These are phyloP conservation scores for Ophiostoma sp. DNA, from an alignment of 2,329 filamentous ascomycete genomes.

Conservation along the genomic window DNA sequence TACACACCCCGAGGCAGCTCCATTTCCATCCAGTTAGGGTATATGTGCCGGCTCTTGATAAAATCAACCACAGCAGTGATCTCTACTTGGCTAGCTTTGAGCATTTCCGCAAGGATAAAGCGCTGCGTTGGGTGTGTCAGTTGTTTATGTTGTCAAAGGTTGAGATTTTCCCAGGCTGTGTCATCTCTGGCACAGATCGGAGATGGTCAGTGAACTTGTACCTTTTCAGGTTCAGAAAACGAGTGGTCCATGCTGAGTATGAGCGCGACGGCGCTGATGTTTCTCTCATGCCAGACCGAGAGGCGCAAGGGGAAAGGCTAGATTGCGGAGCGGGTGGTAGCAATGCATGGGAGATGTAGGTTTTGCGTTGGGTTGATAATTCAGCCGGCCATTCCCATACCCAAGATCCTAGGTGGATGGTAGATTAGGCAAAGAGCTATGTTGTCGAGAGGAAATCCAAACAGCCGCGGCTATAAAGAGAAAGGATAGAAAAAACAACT, in stretches of 20 bases:
- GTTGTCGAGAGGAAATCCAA: background rate
- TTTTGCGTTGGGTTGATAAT: background rate
- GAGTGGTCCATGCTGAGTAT: conserved; percentile 37
- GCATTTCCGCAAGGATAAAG: conserved; percentile 53
- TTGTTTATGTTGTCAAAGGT: background rate
- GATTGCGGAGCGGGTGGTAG: conserved; percentile 29
- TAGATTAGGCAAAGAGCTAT: background rate
- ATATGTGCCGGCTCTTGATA: conserved; percentile 35
- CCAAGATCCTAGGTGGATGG: background rate
- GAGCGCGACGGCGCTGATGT: conserved; percentile 20
- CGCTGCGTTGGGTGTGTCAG: conserved; percentile 38
- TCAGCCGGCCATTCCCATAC: background rate
- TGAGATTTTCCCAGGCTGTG: too few relatives aligned
- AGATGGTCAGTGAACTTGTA: conserved; percentile 30
- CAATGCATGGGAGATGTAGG: conserved; percentile 33
- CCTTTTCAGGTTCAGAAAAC: conserved; percentile 50
- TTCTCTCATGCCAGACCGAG: conserved; percentile 26
- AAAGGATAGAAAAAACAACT: background rate
- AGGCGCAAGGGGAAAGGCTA: conserved; percentile 30
- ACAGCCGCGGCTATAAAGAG: background rate
- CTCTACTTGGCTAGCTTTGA: conserved; percentile 51
- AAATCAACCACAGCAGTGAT: conserved; percentile 44
- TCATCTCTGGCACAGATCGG: too few relatives aligned
- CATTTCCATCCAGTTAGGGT: conserved; percentile 36
- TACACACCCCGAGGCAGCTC: conserved; percentile 34